phyloP scores from a whole-genome alignment of 108 stramenopile species.

The Cylindrotheca closterium region DNA sequence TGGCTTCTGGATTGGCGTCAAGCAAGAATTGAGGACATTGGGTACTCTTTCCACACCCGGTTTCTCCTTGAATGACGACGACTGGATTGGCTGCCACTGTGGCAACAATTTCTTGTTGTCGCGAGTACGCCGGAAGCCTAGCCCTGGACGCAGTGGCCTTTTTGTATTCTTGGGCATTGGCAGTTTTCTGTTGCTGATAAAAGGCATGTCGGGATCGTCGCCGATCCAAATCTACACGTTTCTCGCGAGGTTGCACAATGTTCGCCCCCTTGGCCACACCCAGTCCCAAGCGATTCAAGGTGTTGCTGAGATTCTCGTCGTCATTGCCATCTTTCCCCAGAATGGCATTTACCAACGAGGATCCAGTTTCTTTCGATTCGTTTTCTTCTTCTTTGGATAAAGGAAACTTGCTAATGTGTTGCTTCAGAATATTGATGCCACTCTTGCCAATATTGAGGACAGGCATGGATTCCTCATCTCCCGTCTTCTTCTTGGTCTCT shows the following conservation, averaged over 20 bases:
- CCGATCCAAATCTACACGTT: conserved; percentile 17
- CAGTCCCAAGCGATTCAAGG: conserved; percentile 21
- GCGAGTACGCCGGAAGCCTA: conserved; percentile 54
- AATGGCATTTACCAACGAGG: conserved; percentile 37
- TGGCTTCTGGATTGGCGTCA: conserved; percentile 55
- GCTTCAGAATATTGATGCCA: conserved; percentile 37
- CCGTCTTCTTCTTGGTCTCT: conserved; percentile 13
- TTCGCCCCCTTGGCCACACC: background rate
- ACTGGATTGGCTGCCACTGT: conserved; percentile 48
- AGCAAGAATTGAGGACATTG: conserved; percentile 88
- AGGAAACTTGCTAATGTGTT: conserved; percentile 47
- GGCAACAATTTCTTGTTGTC: conserved; percentile 50
- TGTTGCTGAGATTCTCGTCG: conserved; percentile 13
- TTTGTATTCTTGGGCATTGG: conserved; percentile 3
- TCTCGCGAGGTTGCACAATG: background rate
- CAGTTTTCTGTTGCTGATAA: conserved; percentile 19
- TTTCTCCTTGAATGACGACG: conserved; percentile 52
- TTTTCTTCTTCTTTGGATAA: conserved; percentile 37
- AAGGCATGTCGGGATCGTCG: conserved; percentile 10
- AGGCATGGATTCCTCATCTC: conserved; percentile 21
- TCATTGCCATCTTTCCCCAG: background rate
- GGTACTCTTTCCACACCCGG: conserved; percentile 72
- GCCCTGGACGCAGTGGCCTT: conserved; percentile 40
- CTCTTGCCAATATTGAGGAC: conserved; percentile 35
- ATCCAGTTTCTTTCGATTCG: conserved; percentile 62